A percentile compares a stretch with the other conserved stretches of the same genome.
Evolutionary conservation across 371 early-diverging fungal genomes (phyloP).

Genomic region (Rhizomucor miehei): DNA sequence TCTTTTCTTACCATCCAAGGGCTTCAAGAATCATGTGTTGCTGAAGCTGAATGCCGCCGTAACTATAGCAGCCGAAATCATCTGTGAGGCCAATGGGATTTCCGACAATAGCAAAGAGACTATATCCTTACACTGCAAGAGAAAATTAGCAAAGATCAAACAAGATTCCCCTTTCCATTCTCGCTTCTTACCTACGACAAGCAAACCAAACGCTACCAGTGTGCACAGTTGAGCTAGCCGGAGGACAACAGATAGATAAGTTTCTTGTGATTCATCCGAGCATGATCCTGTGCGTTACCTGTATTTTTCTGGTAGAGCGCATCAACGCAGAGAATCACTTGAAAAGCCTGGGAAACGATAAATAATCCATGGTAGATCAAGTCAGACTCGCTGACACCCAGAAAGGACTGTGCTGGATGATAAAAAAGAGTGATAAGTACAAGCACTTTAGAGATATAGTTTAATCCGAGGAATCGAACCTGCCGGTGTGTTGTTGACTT

Average conservation of each 20-base stretch:
- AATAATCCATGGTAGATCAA: constrained; percentile 49
- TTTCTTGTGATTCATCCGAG: not conserved
- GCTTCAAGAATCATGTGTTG: constrained; percentile 50
- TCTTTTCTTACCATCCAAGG: constrained; percentile 36
- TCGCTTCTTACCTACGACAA: constrained; percentile 35
- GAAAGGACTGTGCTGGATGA: not conserved
- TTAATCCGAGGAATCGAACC: constrained; percentile 11
- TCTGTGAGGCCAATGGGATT: not conserved
- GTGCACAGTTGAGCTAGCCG: constrained; percentile 41
- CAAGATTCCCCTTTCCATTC: no score
- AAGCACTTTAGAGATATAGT: not conserved
- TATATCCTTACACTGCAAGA: not conserved
- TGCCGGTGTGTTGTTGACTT: constrained; percentile 15
- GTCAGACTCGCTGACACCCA: constrained; percentile 54
- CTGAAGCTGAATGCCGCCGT: constrained; percentile 48
- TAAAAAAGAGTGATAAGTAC: not conserved
- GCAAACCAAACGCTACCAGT: constrained; percentile 38
- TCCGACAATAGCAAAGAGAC: not conserved
- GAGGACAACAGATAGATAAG: not conserved
- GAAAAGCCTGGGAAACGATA: constrained; percentile 47
- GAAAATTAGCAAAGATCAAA: not conserved
- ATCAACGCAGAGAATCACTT: constrained; percentile 42
- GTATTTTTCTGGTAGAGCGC: constrained; percentile 48
- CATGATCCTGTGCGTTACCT: constrained; percentile 19
- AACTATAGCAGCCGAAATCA: constrained; percentile 17